Evolutionary conservation across 805 yeast species (phyloP), one percentile per base, ranked within the genome.

Genomic region (Candida anglica): DNA sequence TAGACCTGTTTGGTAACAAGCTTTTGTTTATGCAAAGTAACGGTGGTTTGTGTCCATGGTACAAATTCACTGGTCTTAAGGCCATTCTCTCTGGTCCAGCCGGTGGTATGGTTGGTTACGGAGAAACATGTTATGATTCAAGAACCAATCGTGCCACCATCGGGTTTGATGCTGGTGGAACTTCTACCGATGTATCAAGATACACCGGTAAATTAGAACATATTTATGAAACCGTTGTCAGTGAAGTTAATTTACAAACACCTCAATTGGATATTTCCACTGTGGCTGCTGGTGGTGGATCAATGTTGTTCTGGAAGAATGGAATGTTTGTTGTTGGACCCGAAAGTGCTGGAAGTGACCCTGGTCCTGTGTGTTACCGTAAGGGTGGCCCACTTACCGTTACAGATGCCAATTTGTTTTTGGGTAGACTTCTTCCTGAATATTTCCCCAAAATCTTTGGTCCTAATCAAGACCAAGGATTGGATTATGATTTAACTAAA

Each of bases 81-180:
- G 95, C 98, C 3, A 84, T 91, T 31, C 60, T 91, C 22, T 86
- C 96, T 1, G 98, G 98, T 2, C 98, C 98, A 3, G 98, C 98
- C 7, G 98, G 98, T 24, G 98, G 98, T 32, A 95, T 91, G 38
- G 96, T 91, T 21, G 98, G 98, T 0, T 86, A 79, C 47, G 86
- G 96, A 0, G 72, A 77, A 33, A 89, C 98, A 0, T 85, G 95
- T 41, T 86, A 71, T 52, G 75, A 71, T 40, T 36, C n/a, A 6
- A 32, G 20, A 1, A 21, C 40, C 15, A 32, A 27, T 4, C 46
- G 37, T 27, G 66, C 66, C 14, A 61, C 68, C 19, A 57, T 66
- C 19, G 72, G 72, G 1, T 58, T 58, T 39, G 63, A 67, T 46
- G 69, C 69, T 35, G 73, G 73, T 27, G 73, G 73, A 16, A 67